Evolutionary conservation across 495 filamentous ascomycete species (phyloP), one percentile per base, ranked within the genome.

Genomic region (Tuber brumale): DNA sequence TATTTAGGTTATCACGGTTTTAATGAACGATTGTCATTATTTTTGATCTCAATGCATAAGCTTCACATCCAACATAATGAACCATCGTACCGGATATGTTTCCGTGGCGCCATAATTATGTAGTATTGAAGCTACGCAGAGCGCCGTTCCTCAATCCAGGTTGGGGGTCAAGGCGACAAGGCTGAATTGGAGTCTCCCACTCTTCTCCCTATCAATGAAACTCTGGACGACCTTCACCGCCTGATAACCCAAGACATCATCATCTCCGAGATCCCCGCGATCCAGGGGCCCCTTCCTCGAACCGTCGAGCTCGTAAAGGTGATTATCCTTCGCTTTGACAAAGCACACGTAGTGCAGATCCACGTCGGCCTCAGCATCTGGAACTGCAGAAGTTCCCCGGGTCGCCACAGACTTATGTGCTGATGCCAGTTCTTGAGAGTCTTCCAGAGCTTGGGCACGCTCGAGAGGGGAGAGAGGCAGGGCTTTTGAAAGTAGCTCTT

Each of bases 321-420:
- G 87, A 69, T 90, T 90, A 82, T 91, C 88, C 75, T 85, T 86
- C 1, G 88, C 88, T 85, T 91, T 93, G 9, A 95, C 92, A 86
- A 97, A 96, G 76, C 89, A 91, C 76, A 97, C 92, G 85, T 93
- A 96, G 83, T 97, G 94, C 82, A 92, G 83, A 81, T 93, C 91
- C 39, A 93, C 88, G 82, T 89, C 86, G 82, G 90, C 91, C 76
- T 87, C 86, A 14, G 91, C 91, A 80, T 84, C 85, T 31, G 92
- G 93, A 70, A 92, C 91, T 48, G 84, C 84, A 6, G 92, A 93
- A 84, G 93, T 92, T 16, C 94, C 95, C 81, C 88, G 77, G 66
- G 82, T 85, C 39, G 93, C 94, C 43, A 90, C 93, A 75, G 88
- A 87, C 61, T 87, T 87, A 85, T 97, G 93, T 73, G 92, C 92